These are phyloP conservation scores for Trichoderma harzianum DNA, from an alignment of 2,329 filamentous ascomycete species.

Conservation along the genomic window DNA sequence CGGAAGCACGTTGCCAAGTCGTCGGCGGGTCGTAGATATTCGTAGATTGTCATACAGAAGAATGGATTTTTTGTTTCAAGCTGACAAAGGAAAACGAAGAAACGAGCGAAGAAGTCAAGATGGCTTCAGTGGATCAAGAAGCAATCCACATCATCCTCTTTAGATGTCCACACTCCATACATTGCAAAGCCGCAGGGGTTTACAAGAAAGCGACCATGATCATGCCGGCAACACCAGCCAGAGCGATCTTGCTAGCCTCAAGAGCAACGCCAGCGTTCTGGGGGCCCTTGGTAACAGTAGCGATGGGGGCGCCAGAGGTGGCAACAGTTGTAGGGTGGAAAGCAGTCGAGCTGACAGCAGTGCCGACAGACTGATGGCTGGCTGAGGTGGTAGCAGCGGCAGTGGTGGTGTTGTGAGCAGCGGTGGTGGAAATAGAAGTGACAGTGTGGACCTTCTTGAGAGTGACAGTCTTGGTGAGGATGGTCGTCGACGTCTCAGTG, in stretches of 20 bases:
- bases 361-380: conserved; percentile 16
- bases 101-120: conserved; percentile 6
- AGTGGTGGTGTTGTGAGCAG: conserved; percentile 34
- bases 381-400: conserved; percentile 32
- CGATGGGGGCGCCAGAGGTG: conserved; percentile 29
- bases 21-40: conserved; percentile 21
- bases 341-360: conserved; percentile 23
- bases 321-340: conserved; percentile 23
- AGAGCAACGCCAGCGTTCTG: conserved; percentile 44
- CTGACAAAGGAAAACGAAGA: conserved; percentile 12
- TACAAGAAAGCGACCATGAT: conserved; percentile 52
- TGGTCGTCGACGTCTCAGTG: conserved; percentile 39
- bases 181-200: conserved; percentile 19
- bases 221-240: conserved; percentile 50
- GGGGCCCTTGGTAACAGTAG: conserved; percentile 36
- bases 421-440: conserved; percentile 21
- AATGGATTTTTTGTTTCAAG: background rate
- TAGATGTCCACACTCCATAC: background rate
- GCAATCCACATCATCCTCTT: background rate
- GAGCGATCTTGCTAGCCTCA: conserved; percentile 41
- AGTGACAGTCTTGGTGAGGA: conserved; percentile 49
- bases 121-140: background rate
- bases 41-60: conserved; percentile 21
- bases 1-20: conserved; percentile 14
- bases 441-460: conserved; percentile 46